Evolutionary conservation across 768 basidiomycete species (phyloP).

Genomic region (Tremella yokohamensis): DNA sequence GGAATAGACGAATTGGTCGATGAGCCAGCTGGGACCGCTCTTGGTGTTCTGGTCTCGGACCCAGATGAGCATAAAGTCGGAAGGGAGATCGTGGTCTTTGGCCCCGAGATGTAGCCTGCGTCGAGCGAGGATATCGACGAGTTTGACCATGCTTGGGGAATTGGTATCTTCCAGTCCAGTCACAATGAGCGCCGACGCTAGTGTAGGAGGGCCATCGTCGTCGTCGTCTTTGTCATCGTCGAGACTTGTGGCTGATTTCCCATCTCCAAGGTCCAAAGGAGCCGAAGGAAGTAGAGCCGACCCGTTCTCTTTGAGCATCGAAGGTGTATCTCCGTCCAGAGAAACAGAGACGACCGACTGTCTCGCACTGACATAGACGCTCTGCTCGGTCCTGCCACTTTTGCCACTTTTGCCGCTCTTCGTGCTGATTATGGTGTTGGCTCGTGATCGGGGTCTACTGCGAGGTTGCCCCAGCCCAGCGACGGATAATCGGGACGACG

Average conservation of each 20-base stretch:
- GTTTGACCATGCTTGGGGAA: constrained; percentile 23
- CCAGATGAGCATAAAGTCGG: constrained; percentile 30
- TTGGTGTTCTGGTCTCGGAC: constrained; percentile 25
- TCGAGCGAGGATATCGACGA: constrained; percentile 27
- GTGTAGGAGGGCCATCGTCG: background rate
- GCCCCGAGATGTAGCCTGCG: constrained; percentile 8
- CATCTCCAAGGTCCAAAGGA: too few relatives aligned
- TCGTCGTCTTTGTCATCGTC: background rate
- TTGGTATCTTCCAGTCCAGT: constrained; percentile 28
- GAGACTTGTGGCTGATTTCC: background rate
- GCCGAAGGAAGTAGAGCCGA: too few relatives aligned
- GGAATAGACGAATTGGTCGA: constrained; percentile 6
- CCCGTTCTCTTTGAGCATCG: background rate
- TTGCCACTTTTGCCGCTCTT: background rate
- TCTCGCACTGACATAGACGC: background rate
- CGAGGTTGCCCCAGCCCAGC: background rate
- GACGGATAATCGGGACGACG: background rate
- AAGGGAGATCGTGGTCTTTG: constrained; percentile 5
- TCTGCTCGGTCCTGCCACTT: background rate
- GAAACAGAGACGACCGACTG: background rate
- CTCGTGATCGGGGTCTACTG: background rate
- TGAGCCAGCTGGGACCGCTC: constrained; percentile 33
- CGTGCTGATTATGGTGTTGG: background rate
- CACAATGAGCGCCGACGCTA: constrained; percentile 29
- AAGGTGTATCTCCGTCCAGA: background rate